These are phyloP conservation scores for Suhomyces sp. DNA, from an alignment of 805 yeast genomes.

Conservation along the genomic window DNA sequence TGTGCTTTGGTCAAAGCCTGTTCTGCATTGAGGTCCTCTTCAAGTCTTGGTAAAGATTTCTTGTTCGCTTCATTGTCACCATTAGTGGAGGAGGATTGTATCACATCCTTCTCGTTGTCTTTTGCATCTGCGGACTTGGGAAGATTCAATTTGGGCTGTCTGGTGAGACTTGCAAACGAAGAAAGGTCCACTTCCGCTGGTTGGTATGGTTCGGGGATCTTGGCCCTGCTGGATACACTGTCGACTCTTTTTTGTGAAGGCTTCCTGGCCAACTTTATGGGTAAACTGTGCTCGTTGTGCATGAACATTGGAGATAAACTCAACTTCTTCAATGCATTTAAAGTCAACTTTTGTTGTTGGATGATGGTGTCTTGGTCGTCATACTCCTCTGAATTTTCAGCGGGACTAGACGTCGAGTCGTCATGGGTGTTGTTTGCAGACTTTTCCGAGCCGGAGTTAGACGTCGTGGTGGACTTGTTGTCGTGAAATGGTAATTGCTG, in stretches of 20 bases:
- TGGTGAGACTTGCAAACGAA: conserved; percentile 43
- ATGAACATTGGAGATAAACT: conserved; percentile 43
- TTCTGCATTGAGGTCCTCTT: conserved; percentile 4
- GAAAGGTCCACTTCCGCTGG: conserved; percentile 48
- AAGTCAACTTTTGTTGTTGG: conserved; percentile 43
- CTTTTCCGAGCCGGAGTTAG: conserved; percentile 4
- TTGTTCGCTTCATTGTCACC: background rate
- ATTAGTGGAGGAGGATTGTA: background rate
- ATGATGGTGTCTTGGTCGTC: conserved; percentile 37
- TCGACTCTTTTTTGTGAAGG: conserved; percentile 3
- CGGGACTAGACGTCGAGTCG: conserved; percentile 5
- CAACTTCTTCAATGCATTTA: conserved; percentile 43
- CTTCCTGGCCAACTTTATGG: conserved; percentile 4
- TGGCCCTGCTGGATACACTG: background rate
- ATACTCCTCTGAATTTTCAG: conserved; percentile 20
- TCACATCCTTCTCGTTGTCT: background rate
- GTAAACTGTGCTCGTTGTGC: conserved; percentile 23
- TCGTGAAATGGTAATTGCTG: conserved; percentile 40
- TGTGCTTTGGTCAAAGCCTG: conserved; percentile 4
- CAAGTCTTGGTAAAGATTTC: conserved; percentile 5
- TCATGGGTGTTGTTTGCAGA: conserved; percentile 4
- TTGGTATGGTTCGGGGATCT: conserved; percentile 33
- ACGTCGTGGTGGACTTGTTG: conserved; percentile 8
- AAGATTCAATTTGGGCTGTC: conserved; percentile 34
- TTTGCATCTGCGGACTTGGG: background rate